Evolutionary conservation across 2,329 filamentous ascomycete species (phyloP), one percentile per base, ranked within the genome.

Genomic region (Trichoderma afroharzianum): DNA sequence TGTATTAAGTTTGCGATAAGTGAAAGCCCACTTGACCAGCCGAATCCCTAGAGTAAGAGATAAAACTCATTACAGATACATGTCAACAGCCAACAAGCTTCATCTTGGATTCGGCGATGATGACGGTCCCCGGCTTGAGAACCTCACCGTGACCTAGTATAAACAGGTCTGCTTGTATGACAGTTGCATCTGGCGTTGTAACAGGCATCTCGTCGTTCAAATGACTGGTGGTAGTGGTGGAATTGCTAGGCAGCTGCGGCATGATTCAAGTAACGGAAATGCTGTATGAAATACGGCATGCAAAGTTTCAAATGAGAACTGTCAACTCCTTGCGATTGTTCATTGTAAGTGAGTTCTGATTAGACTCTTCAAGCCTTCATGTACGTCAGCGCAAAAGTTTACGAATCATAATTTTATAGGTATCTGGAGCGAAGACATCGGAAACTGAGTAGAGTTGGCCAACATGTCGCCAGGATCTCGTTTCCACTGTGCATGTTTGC

Each of bases 261-360:
- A 4, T n/a, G 39, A 43, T 43, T 43, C 8, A 8, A 43, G 3
- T 9, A 43, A 43, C 0, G 39, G 18, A 43, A 8, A 43, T 43
- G 1, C 18, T 43, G 39, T 4, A 43, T n/a, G 18, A 2, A 4
- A n/a, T n/a, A n/a, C 18, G n/a, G 15, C 39, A 4, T 7, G 18
- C 9, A 18, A n/a, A 43, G 39, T 43, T 43, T 18, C 39, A 18
- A 43, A 4, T 43, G 39, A 43, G 7, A 36, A 43, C 18, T 43
- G 1, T 2, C 15, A n/a, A 43, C 15, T n/a, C 7, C 4, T 2
- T 18, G 39, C 39, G 1, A 0, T n/a, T n/a, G 7, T n/a, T n/a
- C 15, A 3, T 15, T 36, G 3, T n/a, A 8, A 43, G 18, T 43
- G 15, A 18, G 8, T 4, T 43, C n/a, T 2, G 0, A 18, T 9